Percentiles rank a stretch among this genome's conserved stretches.
These are phyloP conservation scores for Clavulina sp. DNA, from an alignment of 768 basidiomycete species.

Conservation along the genomic window DNA sequence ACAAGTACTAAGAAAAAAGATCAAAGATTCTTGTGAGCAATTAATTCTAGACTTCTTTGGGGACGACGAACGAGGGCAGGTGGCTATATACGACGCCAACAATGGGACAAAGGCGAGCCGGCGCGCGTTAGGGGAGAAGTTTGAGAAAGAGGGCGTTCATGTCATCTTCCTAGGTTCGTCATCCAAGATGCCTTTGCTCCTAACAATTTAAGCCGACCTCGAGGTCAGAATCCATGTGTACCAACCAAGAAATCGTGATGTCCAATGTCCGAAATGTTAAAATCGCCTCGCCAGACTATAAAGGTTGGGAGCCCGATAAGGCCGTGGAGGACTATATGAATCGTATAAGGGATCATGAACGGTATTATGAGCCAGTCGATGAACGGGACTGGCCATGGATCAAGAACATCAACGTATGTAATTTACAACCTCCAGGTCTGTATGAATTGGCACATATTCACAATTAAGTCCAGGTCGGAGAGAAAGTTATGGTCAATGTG, in stretches of 20 bases:
- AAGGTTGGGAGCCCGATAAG: slow-evolving; percentile 78
- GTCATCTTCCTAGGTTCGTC: slow-evolving; percentile 72
- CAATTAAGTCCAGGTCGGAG: slow-evolving; percentile 50
- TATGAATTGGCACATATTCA: not conserved
- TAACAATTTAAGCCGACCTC: not conserved
- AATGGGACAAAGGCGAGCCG: slow-evolving; percentile 60
- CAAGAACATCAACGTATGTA: slow-evolving; percentile 68
- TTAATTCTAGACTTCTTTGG: slow-evolving; percentile 79
- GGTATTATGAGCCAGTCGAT: slow-evolving; percentile 77
- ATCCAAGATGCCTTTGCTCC: not conserved
- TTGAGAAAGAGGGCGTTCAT: slow-evolving; percentile 73
- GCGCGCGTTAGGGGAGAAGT: slow-evolving; percentile 62
- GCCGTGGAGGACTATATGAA: slow-evolving; percentile 84
- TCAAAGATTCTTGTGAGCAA: slow-evolving; percentile 73
- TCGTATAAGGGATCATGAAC: slow-evolving; percentile 78
- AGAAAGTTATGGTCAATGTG: slow-evolving; percentile 90
- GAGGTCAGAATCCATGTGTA: slow-evolving; percentile 66
- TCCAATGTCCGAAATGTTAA: slow-evolving; percentile 92
- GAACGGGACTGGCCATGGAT: slow-evolving; percentile 88
- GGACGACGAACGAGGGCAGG: slow-evolving; percentile 58
- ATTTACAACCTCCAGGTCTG: not conserved
- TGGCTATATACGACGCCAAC: slow-evolving; percentile 97
- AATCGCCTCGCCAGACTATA: slow-evolving; percentile 95
- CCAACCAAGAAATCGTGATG: slow-evolving; percentile 83
- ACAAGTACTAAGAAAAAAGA: slow-evolving; percentile 48